These are phyloP conservation scores for Monoraphidium neglectum DNA, from an alignment of 139 green algal genomes.

Conservation along the genomic window DNA sequence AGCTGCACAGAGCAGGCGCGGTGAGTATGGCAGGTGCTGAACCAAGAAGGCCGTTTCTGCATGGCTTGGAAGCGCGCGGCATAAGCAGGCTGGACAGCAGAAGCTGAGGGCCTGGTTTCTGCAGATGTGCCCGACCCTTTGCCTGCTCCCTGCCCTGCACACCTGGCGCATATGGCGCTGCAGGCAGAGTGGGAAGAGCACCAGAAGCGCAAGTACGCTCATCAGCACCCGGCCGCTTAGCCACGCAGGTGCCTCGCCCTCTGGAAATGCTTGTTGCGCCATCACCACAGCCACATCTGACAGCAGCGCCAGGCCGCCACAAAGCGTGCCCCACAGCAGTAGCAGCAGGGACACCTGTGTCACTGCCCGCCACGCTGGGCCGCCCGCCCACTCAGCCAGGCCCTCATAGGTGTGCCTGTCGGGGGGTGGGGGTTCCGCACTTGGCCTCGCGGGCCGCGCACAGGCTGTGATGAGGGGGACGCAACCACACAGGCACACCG, in stretches of 20 bases:
- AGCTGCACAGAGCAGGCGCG: no score
- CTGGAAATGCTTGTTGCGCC: neutral
- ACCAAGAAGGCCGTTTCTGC: no score
- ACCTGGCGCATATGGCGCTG: slow-evolving; percentile 70
- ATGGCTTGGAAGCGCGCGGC: no score
- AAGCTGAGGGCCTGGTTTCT: no score
- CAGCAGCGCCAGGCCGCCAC: slow-evolving; percentile 77
- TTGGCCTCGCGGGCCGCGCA: slow-evolving; percentile 43
- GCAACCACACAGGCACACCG: no score
- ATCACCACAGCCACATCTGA: slow-evolving; percentile 58
- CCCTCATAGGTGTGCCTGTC: slow-evolving; percentile 63
- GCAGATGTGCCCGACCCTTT: no score
- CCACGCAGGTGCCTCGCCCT: neutral
- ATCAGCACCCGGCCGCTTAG: slow-evolving; percentile 58
- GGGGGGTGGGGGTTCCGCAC: neutral
- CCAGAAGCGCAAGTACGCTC: slow-evolving; percentile 40
- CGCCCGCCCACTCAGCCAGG: slow-evolving; percentile 60
- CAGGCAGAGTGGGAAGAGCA: slow-evolving; percentile 74
- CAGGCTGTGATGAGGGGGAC: no score
- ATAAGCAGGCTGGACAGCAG: no score
- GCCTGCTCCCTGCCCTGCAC: neutral
- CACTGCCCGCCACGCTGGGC: slow-evolving; percentile 50
- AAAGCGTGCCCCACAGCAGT: slow-evolving; percentile 80
- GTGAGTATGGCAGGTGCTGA: no score
- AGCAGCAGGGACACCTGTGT: slow-evolving; percentile 71